Percentiles rank a stretch among this genome's conserved stretches.
phyloP scores from a whole-genome alignment of 768 basidiomycete species.

The Trametes sanguinea region DNA sequence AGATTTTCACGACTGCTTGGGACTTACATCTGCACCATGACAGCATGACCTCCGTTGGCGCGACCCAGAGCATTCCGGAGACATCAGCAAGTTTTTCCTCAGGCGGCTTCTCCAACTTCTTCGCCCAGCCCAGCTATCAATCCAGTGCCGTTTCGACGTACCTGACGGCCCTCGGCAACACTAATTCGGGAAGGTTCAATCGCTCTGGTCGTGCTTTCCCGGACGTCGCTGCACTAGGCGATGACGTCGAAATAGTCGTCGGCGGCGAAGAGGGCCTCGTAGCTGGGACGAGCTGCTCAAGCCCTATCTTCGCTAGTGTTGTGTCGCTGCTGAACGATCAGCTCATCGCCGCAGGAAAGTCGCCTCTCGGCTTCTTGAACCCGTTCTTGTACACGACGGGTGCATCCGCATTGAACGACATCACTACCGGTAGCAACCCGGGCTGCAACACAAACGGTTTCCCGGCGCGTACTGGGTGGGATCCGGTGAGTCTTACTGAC shows the following conservation, averaged over 20 bases:
- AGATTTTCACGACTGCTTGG: too few species aligned
- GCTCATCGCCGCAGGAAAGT: slow-evolving; percentile 34
- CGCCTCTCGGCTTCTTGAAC: slow-evolving; percentile 39
- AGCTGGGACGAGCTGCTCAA: slow-evolving; percentile 37
- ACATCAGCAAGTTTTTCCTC: slow-evolving; percentile 37
- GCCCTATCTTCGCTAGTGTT: slow-evolving; percentile 37
- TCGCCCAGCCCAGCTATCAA: slow-evolving; percentile 39
- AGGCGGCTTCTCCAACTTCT: slow-evolving; percentile 39
- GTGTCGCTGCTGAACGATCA: slow-evolving; percentile 37
- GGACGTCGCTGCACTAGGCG: slow-evolving; percentile 44
- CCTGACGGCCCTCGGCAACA: slow-evolving; percentile 34
- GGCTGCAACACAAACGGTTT: slow-evolving; percentile 37
- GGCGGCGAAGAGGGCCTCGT: slow-evolving; percentile 24
- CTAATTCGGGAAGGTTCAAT: slow-evolving; percentile 33
- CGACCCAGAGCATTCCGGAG: slow-evolving; percentile 33
- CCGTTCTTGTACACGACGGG: slow-evolving; percentile 35
- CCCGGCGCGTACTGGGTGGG: slow-evolving; percentile 34
- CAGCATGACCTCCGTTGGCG: slow-evolving; percentile 40
- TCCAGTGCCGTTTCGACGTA: slow-evolving; percentile 37
- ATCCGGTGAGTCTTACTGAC: slow-evolving; percentile 27
- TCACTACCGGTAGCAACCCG: slow-evolving; percentile 23
- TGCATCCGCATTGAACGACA: slow-evolving; percentile 31
- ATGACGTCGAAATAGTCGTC: slow-evolving; percentile 33
- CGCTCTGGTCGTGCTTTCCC: slow-evolving; percentile 46
- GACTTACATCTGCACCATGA: too few species aligned